Evolutionary conservation across 139 green algal genomes (phyloP).

Genomic region (Chlorella sp.): DNA sequence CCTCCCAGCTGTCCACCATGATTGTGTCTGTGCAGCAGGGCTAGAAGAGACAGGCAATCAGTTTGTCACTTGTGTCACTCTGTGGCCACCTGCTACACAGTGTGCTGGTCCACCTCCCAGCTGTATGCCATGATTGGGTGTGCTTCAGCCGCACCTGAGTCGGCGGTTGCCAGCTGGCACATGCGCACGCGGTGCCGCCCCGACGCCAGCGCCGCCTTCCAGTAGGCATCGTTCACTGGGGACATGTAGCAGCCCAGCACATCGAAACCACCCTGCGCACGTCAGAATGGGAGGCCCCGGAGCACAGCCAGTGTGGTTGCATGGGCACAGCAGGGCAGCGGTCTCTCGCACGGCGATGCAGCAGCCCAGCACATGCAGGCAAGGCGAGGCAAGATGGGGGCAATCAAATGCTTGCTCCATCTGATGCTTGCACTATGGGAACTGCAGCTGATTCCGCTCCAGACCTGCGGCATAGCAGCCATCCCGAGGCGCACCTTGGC

Average conservation of each 20-base stretch:
- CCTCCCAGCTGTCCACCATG: slow-evolving; percentile 88
- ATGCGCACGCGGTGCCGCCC: slow-evolving; percentile 74
- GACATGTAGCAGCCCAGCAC: slow-evolving; percentile 69
- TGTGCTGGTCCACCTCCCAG: too few species aligned
- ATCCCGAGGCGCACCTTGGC: too few species aligned
- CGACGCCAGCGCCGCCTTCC: slow-evolving; percentile 73
- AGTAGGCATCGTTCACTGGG: slow-evolving; percentile 84
- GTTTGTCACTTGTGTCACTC: too few species aligned
- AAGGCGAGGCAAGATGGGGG: too few species aligned
- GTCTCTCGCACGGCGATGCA: background rate
- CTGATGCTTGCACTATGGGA: too few species aligned
- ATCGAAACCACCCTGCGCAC: slow-evolving; percentile 40
- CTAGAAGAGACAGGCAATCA: too few species aligned
- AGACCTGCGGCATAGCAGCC: too few species aligned
- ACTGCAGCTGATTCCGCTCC: too few species aligned
- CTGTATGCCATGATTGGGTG: too few species aligned
- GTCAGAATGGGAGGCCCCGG: background rate
- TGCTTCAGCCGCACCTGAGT: slow-evolving; percentile 16
- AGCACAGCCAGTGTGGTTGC: background rate
- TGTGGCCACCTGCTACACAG: too few species aligned
- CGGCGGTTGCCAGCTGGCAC: slow-evolving; percentile 63
- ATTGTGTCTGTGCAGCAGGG: slow-evolving; percentile 35
- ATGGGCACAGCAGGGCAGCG: background rate
- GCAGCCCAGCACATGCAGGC: too few species aligned
- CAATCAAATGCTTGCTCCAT: too few species aligned